Evolutionary conservation across 2,329 filamentous ascomycete species (phyloP), one percentile per base, ranked within the genome.

Genomic region (Chaetomium sp.): DNA sequence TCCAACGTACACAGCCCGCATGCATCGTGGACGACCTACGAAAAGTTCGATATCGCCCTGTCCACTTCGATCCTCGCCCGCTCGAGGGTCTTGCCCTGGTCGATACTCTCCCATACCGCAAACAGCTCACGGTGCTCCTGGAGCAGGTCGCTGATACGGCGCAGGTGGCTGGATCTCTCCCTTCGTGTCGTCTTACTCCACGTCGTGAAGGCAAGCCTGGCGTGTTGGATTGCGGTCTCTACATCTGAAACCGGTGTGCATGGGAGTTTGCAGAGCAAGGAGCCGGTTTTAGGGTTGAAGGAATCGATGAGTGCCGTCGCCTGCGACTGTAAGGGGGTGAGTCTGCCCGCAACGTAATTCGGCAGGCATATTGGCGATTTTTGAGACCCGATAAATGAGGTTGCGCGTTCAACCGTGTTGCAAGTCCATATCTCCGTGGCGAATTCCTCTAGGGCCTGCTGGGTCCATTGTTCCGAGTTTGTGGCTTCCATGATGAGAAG

Each of bases 71-170:
- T 53, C 37, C 68, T 61, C 2, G 68, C 68, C 27, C 68, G 57
- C 34, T 65, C 66, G 19, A 70, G 55, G 40, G 66, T 70, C 61
- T 70, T 70, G 8, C 68, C 68, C 55, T 70, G 68, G 53, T 70
- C 68, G 33, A 69, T 66, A 57, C 67, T 69, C 56, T 70, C 68
- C 68, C 68, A 70, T 1, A 69, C 65, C 1, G 68, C 68, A 47
- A 70, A 67, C 5, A 68, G 55, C 52, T 70, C 68, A 3, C 64
- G 62, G 27, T 69, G 61, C 36, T 67, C 61, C 43, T 63, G 61
- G 40, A 69, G 62, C 37, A 68, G 48, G 32, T 66, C 59, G 44
- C 62, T 63, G 14, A 69, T 47, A 5, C 61, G 59, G 41, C 62
- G 62, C 32, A 69, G 62, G 41, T 63, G 58, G 27, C 57, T 52